Base-by-base conservation (phyloP, 148 eudicot species). In the Fallopia convolvulus region DNA sequence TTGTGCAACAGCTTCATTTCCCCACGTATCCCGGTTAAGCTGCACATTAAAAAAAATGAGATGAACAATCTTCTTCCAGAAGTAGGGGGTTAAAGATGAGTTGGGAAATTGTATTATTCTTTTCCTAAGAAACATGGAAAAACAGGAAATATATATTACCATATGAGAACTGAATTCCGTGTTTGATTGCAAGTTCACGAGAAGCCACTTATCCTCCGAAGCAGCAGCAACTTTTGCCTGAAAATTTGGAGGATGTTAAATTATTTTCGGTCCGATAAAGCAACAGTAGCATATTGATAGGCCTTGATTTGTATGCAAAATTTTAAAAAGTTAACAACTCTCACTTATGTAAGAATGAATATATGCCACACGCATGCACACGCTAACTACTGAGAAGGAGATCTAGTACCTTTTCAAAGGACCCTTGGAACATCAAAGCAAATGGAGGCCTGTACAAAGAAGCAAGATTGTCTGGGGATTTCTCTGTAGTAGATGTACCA, bases 21-120 rank as follows among this genome's bases (percentile, higher is more conserved):
- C 97, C 99, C 99, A 95, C 75, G 99, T 95, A 82, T 92, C 99
- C 40, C 99, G 90, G 80, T 95, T 95, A 73, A 95, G 94, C 99
- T 95, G 81, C 79, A 86, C 72, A 84, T 63, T 13, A 48, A 11
- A 77, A 77, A 58, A 11, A 46, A 13, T 26, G 30, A 10, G 23
- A 63, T 60, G 68, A 60, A 26, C 68, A 60, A 60, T 10, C 33
- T 23, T 9, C 68, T 60, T 21, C 14, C 12, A 60, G 3, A 60
- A 1, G 68, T 21, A 23, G 1, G 33, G 0, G 5, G 10, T 2
- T 21, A 6, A 0, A 58, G 8, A 58, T 3, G 14, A 52, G 56
- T 17, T 6, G n/a, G 18, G 5, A 50, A 50, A 50, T 6, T 44
- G 11, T 44, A 53, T 53, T 53, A 53, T 53, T 53, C 5, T 18